Evolutionary conservation across 1,284 basidiomycete species (phyloP), one percentile per base, ranked within the genome.

Genomic region (Butyriboletus appendiculatus): DNA sequence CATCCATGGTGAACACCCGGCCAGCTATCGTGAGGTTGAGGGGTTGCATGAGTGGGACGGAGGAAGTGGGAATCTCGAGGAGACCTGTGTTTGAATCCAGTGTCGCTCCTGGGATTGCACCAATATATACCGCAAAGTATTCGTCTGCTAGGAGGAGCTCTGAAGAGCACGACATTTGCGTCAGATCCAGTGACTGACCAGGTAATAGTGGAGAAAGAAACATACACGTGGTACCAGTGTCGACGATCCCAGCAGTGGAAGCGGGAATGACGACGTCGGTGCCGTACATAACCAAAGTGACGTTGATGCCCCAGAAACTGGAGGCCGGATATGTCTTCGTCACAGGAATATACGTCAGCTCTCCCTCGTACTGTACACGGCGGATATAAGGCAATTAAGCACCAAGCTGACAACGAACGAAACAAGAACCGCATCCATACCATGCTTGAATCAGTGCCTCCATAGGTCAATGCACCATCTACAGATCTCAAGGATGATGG

Each of bases 391-490:
- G 2, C 15, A 43, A 14, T 42, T 52, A 16, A 57, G 26, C 11
- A 50, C 11, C 7, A 11, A 20, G 5, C 9, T 14, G 1, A 32
- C 7, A 15, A 46, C 14, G n/a, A 9, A 37, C 6, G 26, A 44
- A 10, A 5, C 24, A 24, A 41, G 3, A 47, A 28, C 3, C 0
- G 16, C 4, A 15, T 44, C 14, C 65, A 38, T 50, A 70, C 68
- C 57, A 63, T 32, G 18, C 28, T 48, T 8, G 42, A 10, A 45
- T 69, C 61, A 7, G 28, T n/a, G 2, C 65, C 67, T 42, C 68
- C 67, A 1, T 59, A 70, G 2, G 61, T 68, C 41, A 67, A 28
- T 22, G 53, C 59, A 16, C 69, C 67, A 45, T 71, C 67, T 67
- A 48, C 12, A 22, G 15, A 7, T n/a, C 5, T 57, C 32, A 30